Conservation (phyloP, 192 early-diverging fungal species). For the Pilaira anomala region DNA sequence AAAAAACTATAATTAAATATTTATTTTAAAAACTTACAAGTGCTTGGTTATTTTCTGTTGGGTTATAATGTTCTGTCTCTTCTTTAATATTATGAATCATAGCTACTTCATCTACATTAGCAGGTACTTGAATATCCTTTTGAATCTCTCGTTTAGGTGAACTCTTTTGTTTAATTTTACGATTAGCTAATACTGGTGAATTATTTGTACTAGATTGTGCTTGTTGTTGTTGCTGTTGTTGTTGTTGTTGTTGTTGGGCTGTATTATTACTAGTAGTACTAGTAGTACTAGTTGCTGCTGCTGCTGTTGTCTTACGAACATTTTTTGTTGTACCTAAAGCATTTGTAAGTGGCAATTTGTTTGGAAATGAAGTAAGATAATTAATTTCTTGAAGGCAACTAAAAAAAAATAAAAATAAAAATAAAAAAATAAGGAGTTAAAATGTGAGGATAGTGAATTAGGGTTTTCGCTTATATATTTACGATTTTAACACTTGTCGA, state of each 20-base stretch:
- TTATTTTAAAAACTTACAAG: constrained; percentile 13
- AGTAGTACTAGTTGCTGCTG: not conserved
- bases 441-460: not conserved
- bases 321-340: constrained; percentile 2
- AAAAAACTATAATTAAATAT: not conserved
- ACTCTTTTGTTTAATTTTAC: not conserved
- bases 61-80: constrained; percentile 9
- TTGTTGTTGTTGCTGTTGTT: constrained; percentile 10
- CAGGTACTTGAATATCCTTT: constrained; percentile 22
- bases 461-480: constrained; percentile 23
- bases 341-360: constrained; percentile 30
- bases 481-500: constrained; percentile 74
- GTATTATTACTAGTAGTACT: not conserved
- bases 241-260: too few species aligned
- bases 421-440: not conserved
- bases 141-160: not conserved
- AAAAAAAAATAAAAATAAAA: not conserved
- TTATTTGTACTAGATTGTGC: not conserved
- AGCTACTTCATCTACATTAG: constrained; percentile 44
- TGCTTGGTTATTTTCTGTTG: constrained; percentile 32
- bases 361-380: constrained; percentile 47
- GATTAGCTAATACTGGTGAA: constrained; percentile 6
- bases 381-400: constrained; percentile 62
- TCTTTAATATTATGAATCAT: constrained; percentile 32
- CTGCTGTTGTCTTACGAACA: not conserved